Evolutionary conservation across 495 filamentous ascomycete genomes (phyloP), one percentile per base, ranked within the genome.

Genomic region (Patellaria atrata): DNA sequence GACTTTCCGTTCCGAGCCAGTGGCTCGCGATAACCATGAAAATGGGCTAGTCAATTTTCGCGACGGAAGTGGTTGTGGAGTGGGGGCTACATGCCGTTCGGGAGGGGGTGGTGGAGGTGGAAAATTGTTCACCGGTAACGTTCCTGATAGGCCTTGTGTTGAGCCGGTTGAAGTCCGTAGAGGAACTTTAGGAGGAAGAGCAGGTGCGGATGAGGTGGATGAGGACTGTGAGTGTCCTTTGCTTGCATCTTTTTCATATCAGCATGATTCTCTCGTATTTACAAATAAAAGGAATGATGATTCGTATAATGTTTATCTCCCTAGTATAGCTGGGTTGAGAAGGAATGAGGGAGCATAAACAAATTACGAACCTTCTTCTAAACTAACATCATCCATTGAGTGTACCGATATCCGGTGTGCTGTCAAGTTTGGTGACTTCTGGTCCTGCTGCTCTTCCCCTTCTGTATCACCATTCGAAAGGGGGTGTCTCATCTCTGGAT

Each of bases 31-130:
- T 30, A 91, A 67, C 81, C 80, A 89, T 13, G 80, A 72, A 40
- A 87, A 92, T 0, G 83, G 82, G 37, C 79, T 75, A 27, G 75
- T 80, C 15, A 82, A 60, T 51, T 83, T 87, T 52, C 79, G 65
- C 5, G 61, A 27, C 21, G 63, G 47, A 22, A 62, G 46, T 13
- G 72, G 58, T 25, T 38, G 34, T 14, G 49, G 16, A 14, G 48
- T 38, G 7, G 43, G 24, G 14, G 48, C 32, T 5, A 16, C 23
- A 22, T 22, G 39, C 20, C 47, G 49, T 25, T 52, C 37, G 10
- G 44, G 43, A 9, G 48, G 12, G 12, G 42, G 9, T 6, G 46
- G 46, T 11, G 41, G 45, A 25, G 49, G 43, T 17, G 47, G 36
- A 25, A 47, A 52, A 22, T 47, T 43, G 15, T 43, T 42, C 23